Conservation (phyloP, 805 yeast species). For the Ogataea ganodermae region DNA sequence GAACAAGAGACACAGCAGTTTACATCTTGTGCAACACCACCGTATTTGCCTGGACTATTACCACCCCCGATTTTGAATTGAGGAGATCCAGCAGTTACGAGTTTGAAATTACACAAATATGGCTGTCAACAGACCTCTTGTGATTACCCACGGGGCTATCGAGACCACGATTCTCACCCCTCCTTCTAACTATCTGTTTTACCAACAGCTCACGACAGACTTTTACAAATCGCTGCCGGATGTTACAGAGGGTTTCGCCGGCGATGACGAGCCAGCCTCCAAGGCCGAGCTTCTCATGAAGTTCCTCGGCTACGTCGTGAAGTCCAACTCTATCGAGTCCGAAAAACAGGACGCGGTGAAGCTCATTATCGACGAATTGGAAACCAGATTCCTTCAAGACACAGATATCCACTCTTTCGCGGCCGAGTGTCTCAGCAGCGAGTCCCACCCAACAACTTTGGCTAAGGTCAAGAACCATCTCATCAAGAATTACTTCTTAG, state of each 20-base stretch:
- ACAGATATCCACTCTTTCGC: slow-evolving; percentile 89
- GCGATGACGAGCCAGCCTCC: slow-evolving; percentile 84
- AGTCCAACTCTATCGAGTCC: slow-evolving; percentile 26
- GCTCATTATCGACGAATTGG: slow-evolving; percentile 78
- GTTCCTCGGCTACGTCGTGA: slow-evolving; percentile 71
- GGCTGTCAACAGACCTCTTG: slow-evolving; percentile 66
- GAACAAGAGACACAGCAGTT: background rate
- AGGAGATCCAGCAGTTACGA: slow-evolving; percentile 8
- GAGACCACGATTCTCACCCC: slow-evolving; percentile 91
- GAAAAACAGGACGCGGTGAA: slow-evolving; percentile 59
- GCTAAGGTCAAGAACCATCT: slow-evolving; percentile 68
- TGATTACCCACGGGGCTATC: slow-evolving; percentile 78
- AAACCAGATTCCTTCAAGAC: slow-evolving; percentile 71
- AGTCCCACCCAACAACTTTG: slow-evolving; percentile 62
- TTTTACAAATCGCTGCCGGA: slow-evolving; percentile 76
- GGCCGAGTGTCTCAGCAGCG: slow-evolving; percentile 61
- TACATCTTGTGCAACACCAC: background rate
- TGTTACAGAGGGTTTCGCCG: slow-evolving; percentile 81
- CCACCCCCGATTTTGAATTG: slow-evolving; percentile 7
- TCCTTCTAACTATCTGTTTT: slow-evolving; percentile 71
- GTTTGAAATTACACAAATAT: slow-evolving; percentile 15
- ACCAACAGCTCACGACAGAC: slow-evolving; percentile 85
- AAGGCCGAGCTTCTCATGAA: slow-evolving; percentile 82
- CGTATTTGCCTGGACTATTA: slow-evolving; percentile 5
- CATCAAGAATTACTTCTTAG: slow-evolving; percentile 72